These are phyloP conservation scores for Quercus lobata DNA, from an alignment of 331 rosid species.

Conservation along the genomic window DNA sequence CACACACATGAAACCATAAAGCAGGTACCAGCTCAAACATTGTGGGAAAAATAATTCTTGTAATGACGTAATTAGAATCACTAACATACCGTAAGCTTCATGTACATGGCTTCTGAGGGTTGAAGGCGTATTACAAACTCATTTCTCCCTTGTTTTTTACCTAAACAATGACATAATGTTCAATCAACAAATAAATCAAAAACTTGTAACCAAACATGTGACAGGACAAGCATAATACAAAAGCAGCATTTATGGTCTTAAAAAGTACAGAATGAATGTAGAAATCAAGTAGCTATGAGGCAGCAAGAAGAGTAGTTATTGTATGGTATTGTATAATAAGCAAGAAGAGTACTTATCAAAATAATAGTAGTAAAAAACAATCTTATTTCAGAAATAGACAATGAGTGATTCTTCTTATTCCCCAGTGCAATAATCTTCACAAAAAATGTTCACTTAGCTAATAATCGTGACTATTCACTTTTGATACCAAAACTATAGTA, in stretches of 20 bases:
- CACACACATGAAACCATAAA: background rate
- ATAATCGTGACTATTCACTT: background rate
- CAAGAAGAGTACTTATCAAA: background rate
- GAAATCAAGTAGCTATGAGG: background rate
- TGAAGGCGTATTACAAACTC: slow-evolving; percentile 95
- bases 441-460: slow-evolving; percentile 3
- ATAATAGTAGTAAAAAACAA: background rate
- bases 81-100: slow-evolving; percentile 80
- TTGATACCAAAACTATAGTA: background rate
- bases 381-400: background rate
- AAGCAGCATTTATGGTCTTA: background rate
- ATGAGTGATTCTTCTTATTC: background rate
- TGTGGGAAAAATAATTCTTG: slow-evolving; percentile 2
- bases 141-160: slow-evolving; percentile 91
- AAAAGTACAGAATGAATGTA: background rate
- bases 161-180: slow-evolving; percentile 32
- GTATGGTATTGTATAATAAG: slow-evolving; percentile 3
- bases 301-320: slow-evolving; percentile 2
- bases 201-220: background rate
- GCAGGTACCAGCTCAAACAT: slow-evolving; percentile 22
- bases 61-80: slow-evolving; percentile 10
- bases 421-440: background rate
- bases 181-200: background rate
- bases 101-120: slow-evolving; percentile 94
- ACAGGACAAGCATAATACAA: background rate